Evolutionary conservation across 2,329 filamentous ascomycete species (phyloP).

Genomic region (Xylaria sp.): DNA sequence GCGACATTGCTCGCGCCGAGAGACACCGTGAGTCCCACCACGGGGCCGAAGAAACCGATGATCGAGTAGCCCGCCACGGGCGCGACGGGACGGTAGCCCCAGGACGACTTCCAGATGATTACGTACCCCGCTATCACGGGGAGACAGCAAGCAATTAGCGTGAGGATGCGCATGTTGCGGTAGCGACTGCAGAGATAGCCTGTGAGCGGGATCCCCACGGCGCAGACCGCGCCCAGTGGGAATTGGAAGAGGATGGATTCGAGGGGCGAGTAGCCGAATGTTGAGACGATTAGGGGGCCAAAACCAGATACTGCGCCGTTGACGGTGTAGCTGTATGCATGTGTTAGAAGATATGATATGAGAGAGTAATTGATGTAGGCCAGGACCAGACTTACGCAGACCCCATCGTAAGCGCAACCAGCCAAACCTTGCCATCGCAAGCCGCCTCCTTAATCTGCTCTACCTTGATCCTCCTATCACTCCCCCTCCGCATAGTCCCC

Average conservation of each 20-base stretch:
- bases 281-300: constrained; percentile 76
- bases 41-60: constrained; percentile 77
- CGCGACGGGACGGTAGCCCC: constrained; percentile 72
- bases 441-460: constrained; percentile 68
- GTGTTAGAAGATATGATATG: background rate
- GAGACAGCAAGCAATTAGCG: constrained; percentile 74
- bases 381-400: constrained; percentile 69
- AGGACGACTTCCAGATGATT: constrained; percentile 76
- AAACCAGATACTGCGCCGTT: constrained; percentile 79
- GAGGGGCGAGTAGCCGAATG: constrained; percentile 73
- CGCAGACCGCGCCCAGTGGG: constrained; percentile 75
- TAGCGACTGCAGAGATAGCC: constrained; percentile 72
- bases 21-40: constrained; percentile 68
- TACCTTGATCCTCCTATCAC: constrained; percentile 69
- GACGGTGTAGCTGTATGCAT: constrained; percentile 62
- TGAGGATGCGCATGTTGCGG: constrained; percentile 71
- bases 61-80: constrained; percentile 78
- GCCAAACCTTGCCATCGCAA: constrained; percentile 70
- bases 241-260: constrained; percentile 79
- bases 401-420: constrained; percentile 75
- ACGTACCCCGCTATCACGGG: constrained; percentile 79
- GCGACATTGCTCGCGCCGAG: constrained; percentile 74
- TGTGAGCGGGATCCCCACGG: constrained; percentile 72
- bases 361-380: too few relatives aligned
- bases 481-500: constrained; percentile 56